Conservation (phyloP, 495 filamentous ascomycete genomes). For the Cercophora newfieldiana region DNA sequence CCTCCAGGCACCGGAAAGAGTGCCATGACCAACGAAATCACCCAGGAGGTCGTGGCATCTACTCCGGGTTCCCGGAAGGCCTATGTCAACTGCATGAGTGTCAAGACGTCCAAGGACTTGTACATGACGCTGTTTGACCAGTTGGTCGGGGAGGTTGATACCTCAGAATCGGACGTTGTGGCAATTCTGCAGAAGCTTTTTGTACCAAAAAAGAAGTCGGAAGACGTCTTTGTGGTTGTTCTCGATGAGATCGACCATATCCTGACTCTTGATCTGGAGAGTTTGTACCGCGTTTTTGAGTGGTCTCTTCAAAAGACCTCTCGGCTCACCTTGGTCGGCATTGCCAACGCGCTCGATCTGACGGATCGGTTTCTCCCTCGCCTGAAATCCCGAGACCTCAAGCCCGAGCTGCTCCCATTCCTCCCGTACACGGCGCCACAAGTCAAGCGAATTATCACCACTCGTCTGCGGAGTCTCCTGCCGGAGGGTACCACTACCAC, state of each 20-base stretch:
- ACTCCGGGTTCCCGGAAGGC: constrained; percentile 57
- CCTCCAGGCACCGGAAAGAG: constrained; percentile 97
- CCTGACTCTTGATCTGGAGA: constrained; percentile 77
- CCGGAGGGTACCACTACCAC: constrained; percentile 40
- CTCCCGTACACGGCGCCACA: constrained; percentile 89
- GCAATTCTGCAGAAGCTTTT: constrained; percentile 65
- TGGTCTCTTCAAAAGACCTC: constrained; percentile 83
- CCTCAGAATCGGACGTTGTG: constrained; percentile 53
- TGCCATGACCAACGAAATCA: constrained; percentile 82
- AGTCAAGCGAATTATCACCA: constrained; percentile 80
- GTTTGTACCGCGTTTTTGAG: constrained; percentile 88
- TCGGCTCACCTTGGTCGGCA: constrained; percentile 80
- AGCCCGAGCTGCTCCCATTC: constrained; percentile 87
- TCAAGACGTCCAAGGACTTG: constrained; percentile 79
- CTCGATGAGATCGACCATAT: constrained; percentile 96
- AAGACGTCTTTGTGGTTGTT: constrained; percentile 69
- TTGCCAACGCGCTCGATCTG: constrained; percentile 94
- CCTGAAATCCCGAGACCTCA: constrained; percentile 86
- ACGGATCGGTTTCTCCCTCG: constrained; percentile 94
- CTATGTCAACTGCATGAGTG: constrained; percentile 95
- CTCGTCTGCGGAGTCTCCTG: constrained; percentile 75
- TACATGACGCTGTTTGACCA: constrained; percentile 69
- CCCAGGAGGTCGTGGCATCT: constrained; percentile 54
- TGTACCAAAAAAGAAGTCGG: constrained; percentile 56
- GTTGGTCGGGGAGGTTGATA: constrained; percentile 38